A percentile compares a stretch with the other conserved stretches of the same genome.
phyloP scores from a whole-genome alignment of 345 rosid species.

The Gossypium raimondii region DNA sequence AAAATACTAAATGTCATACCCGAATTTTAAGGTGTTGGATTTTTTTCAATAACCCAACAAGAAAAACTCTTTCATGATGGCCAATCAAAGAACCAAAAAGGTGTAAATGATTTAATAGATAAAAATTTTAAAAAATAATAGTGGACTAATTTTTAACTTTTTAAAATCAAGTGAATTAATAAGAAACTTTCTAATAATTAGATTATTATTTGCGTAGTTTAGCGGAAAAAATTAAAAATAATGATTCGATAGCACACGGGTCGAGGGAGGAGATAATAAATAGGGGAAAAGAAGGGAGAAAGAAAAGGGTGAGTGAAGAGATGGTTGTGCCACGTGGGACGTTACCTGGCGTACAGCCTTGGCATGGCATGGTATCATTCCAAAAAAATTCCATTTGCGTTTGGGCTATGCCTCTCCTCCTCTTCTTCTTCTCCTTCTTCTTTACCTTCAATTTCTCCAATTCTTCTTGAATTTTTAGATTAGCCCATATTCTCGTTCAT shows the following conservation, averaged over 20 bases:
- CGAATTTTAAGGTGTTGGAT: too few relatives aligned
- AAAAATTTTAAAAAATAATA: too few relatives aligned
- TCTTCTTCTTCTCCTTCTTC: conserved; percentile 1
- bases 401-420: conserved; percentile 17
- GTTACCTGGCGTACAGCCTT: conserved; percentile 58
- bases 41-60: too few relatives aligned
- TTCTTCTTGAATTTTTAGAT: neutral
- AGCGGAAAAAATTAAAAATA: too few relatives aligned
- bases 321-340: conserved; percentile 60
- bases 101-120: too few relatives aligned
- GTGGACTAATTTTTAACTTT: too few relatives aligned
- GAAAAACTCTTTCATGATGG: too few relatives aligned
- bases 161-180: too few relatives aligned
- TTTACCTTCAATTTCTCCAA: conserved; percentile 11
- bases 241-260: neutral
- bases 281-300: neutral
- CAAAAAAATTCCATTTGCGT: neutral
- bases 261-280: neutral
- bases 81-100: too few relatives aligned
- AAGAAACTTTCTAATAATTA: too few relatives aligned
- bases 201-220: too few relatives aligned
- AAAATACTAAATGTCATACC: too few relatives aligned
- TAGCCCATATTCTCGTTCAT: neutral
- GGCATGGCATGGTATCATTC: conserved; percentile 45
- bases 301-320: neutral